phyloP scores from a whole-genome alignment of 2,329 filamentous ascomycete genomes.

The Exophiala spinifera region DNA sequence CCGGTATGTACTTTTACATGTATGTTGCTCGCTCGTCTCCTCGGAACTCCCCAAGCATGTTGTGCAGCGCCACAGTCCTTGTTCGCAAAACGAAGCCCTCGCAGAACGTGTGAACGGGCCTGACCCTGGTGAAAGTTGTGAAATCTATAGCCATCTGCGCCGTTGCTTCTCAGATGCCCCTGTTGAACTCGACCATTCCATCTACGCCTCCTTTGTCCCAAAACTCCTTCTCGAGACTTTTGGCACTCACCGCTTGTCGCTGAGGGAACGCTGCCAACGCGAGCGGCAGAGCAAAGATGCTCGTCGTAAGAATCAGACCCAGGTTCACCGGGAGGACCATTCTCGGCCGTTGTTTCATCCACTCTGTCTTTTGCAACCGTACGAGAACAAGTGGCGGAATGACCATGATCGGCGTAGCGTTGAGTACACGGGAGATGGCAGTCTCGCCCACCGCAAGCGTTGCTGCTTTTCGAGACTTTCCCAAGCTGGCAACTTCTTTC shows the following conservation, averaged over 20 bases:
- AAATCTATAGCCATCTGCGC: background rate
- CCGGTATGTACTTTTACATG: too few species aligned
- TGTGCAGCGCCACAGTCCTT: too few species aligned
- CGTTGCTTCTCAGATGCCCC: conserved; percentile 67
- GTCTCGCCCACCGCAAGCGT: conserved; percentile 89
- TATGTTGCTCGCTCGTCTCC: too few species aligned
- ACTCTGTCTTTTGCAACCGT: conserved; percentile 75
- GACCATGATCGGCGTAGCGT: conserved; percentile 96
- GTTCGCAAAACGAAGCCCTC: too few species aligned
- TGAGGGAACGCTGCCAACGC: conserved; percentile 92
- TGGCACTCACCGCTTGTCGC: conserved; percentile 74
- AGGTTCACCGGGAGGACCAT: conserved; percentile 81
- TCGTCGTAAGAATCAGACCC: conserved; percentile 79
- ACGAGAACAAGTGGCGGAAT: conserved; percentile 85
- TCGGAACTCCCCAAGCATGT: background rate
- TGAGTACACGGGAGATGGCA: conserved; percentile 84
- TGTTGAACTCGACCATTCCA: conserved; percentile 92
- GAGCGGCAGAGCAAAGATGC: conserved; percentile 81
- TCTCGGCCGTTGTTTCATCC: conserved; percentile 73
- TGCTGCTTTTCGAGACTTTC: conserved; percentile 84
- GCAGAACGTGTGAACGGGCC: too few species aligned
- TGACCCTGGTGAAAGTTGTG: background rate
- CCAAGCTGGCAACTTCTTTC: conserved; percentile 67
- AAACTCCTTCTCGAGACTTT: conserved; percentile 80
- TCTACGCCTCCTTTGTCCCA: conserved; percentile 72